These are phyloP conservation scores for Gaertneriomyces semiglobifer DNA, from an alignment of 192 early-diverging fungal genomes.

Conservation along the genomic window DNA sequence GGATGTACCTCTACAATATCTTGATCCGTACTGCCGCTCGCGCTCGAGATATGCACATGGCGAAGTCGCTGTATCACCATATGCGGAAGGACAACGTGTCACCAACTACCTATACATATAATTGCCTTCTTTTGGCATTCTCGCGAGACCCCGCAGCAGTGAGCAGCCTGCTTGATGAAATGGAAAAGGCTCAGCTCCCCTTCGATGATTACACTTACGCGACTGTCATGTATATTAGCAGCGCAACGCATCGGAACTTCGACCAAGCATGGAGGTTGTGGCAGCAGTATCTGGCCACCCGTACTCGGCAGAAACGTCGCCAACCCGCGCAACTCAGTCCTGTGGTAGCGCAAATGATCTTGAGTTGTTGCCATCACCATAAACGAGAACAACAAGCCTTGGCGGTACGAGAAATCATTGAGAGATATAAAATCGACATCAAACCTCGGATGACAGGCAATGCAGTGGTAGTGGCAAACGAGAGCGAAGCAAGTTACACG, in stretches of 20 bases:
- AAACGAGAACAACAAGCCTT: too few species aligned
- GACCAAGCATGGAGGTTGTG: slow-evolving; percentile 16
- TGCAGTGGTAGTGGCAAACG: too few species aligned
- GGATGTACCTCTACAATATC: slow-evolving; percentile 16
- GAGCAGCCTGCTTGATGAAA: slow-evolving; percentile 6
- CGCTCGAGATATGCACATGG: not conserved
- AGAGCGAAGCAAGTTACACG: too few species aligned
- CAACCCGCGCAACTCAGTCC: too few species aligned
- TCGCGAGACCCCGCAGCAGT: not conserved
- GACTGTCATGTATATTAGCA: slow-evolving; percentile 8
- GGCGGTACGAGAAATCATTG: too few species aligned
- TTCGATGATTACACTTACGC: slow-evolving; percentile 19
- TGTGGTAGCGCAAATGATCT: too few species aligned
- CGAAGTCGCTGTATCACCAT: slow-evolving; percentile 5
- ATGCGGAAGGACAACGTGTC: not conserved
- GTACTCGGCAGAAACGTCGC: too few species aligned
- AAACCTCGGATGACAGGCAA: too few species aligned
- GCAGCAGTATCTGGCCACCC: slow-evolving; percentile 9
- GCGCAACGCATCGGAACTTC: slow-evolving; percentile 9
- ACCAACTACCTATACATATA: slow-evolving; percentile 4
- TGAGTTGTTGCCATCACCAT: too few species aligned
- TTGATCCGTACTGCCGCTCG: slow-evolving; percentile 20
- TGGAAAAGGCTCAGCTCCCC: not conserved
- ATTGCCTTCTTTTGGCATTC: slow-evolving; percentile 18
- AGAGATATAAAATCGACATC: too few species aligned